These are phyloP conservation scores for Styphnolobium japonicum DNA, from an alignment of 306 rosid genomes.

Conservation along the genomic window DNA sequence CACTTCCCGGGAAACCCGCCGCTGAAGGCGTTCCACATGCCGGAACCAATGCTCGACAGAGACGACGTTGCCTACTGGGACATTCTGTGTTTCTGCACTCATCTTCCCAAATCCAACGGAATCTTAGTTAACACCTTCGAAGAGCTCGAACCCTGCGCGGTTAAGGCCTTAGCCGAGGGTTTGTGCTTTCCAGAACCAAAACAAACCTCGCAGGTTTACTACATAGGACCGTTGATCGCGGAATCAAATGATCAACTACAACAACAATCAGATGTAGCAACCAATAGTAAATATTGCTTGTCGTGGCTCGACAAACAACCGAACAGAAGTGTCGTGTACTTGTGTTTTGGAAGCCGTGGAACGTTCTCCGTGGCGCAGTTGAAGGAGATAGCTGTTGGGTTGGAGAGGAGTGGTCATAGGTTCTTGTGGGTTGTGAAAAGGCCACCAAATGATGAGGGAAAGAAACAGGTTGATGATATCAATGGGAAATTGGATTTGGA, in stretches of 20 bases:
- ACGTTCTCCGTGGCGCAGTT: slow-evolving; percentile 19
- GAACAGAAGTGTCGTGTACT: slow-evolving; percentile 25
- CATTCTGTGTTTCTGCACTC: slow-evolving; percentile 5
- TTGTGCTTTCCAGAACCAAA: not conserved
- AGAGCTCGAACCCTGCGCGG: slow-evolving; percentile 21
- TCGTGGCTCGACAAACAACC: slow-evolving; percentile 36
- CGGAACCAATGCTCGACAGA: slow-evolving; percentile 10
- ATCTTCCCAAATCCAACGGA: not conserved
- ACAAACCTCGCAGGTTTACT: not conserved
- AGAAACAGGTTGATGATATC: not conserved
- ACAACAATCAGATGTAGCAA: not conserved
- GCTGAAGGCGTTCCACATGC: slow-evolving; percentile 8
- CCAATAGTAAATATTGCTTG: not conserved
- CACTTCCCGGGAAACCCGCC: slow-evolving; percentile 10
- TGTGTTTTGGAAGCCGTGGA: slow-evolving; percentile 43
- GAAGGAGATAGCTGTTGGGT: slow-evolving; percentile 30
- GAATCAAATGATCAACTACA: not conserved
- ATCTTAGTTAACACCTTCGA: slow-evolving; percentile 22
- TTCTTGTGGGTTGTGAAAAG: slow-evolving; percentile 34
- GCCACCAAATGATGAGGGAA: not conserved
- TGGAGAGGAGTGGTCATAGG: slow-evolving; percentile 29
- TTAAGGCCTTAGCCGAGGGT: slow-evolving; percentile 1
- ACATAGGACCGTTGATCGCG: slow-evolving; percentile 27
- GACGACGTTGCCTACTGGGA: slow-evolving; percentile 26
- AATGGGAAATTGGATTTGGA: slow-evolving; percentile 1